Conservation (phyloP, 805 yeast genomes). For the Kuraishia molischiana region DNA sequence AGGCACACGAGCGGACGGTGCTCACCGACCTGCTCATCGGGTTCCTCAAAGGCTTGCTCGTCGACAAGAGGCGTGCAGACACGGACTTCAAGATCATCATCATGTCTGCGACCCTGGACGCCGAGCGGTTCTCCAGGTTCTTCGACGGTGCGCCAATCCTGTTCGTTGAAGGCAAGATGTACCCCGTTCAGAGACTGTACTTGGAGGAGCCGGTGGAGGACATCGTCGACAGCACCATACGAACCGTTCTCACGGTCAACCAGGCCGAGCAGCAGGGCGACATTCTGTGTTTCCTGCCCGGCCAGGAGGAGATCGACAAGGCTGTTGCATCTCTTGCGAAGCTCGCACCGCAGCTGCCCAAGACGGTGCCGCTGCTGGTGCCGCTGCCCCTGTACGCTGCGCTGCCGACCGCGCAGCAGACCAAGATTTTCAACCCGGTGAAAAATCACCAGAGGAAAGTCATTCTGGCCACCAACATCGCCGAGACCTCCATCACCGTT, state of each 20-base stretch:
- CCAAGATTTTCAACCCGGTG: constrained; percentile 62
- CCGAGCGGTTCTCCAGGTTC: constrained; percentile 73
- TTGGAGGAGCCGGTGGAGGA: constrained; percentile 62
- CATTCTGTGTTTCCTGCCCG: constrained; percentile 85
- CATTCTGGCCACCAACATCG: constrained; percentile 89
- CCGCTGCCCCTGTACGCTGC: constrained; percentile 92
- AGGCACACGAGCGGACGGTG: constrained; percentile 95
- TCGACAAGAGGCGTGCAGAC: constrained; percentile 33
- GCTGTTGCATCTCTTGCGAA: constrained; percentile 53
- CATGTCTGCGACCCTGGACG: constrained; percentile 97
- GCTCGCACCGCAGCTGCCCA: constrained; percentile 57
- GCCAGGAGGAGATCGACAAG: constrained; percentile 95
- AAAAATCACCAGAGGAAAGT: constrained; percentile 70
- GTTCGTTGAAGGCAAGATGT: constrained; percentile 85
- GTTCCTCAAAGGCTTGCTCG: constrained; percentile 60
- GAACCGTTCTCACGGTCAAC: constrained; percentile 71
- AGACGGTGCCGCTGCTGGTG: constrained; percentile 64
- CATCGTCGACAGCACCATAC: constrained; percentile 68
- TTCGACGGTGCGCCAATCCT: constrained; percentile 75
- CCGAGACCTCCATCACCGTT: constrained; percentile 95
- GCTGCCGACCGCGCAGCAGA: constrained; percentile 75
- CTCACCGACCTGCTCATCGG: constrained; percentile 87
- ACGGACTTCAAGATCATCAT: constrained; percentile 57
- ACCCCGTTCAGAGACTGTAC: constrained; percentile 68
- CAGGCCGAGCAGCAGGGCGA: constrained; percentile 80